Percentiles rank a stretch among this genome's conserved stretches.
Conservation (phyloP, 768 basidiomycete genomes). For the Podaxis sp. region DNA sequence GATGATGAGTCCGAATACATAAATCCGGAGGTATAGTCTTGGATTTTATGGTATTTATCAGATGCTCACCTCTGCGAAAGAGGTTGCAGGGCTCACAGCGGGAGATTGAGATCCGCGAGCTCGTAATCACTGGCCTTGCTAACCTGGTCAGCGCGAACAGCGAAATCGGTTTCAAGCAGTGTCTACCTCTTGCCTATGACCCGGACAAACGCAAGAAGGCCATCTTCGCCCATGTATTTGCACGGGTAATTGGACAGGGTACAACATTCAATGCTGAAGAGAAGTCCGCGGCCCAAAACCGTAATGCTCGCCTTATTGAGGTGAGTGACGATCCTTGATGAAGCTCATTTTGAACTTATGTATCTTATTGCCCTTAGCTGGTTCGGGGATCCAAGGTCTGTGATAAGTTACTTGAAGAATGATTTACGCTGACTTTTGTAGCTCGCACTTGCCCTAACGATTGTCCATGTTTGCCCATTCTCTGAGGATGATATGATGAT, state of each 20-base stretch:
- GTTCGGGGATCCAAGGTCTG: constrained; percentile 75
- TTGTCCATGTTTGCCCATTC: constrained; percentile 84
- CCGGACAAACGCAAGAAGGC: constrained; percentile 64
- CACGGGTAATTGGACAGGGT: constrained; percentile 76
- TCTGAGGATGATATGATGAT: constrained; percentile 82
- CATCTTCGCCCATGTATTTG: constrained; percentile 85
- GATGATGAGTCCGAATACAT: constrained; percentile 39
- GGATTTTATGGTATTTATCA: neutral
- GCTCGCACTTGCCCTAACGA: constrained; percentile 80
- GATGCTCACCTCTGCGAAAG: constrained; percentile 21
- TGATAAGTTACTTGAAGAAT: neutral
- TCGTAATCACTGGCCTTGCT: constrained; percentile 78
- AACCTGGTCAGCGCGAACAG: constrained; percentile 83
- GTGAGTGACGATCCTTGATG: constrained; percentile 35
- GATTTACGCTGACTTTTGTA: constrained; percentile 23
- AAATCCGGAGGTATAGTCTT: constrained; percentile 1
- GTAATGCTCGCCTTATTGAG: constrained; percentile 57
- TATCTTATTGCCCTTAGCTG: constrained; percentile 40
- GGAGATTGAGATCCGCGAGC: constrained; percentile 66
- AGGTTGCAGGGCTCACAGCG: constrained; percentile 45
- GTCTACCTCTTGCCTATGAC: constrained; percentile 77
- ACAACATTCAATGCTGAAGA: constrained; percentile 72
- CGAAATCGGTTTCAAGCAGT: constrained; percentile 88
- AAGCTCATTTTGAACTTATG: neutral
- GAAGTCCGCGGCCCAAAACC: constrained; percentile 43